phyloP scores from a whole-genome alignment of 1,284 basidiomycete species.

The Cryptococcus sp. region DNA sequence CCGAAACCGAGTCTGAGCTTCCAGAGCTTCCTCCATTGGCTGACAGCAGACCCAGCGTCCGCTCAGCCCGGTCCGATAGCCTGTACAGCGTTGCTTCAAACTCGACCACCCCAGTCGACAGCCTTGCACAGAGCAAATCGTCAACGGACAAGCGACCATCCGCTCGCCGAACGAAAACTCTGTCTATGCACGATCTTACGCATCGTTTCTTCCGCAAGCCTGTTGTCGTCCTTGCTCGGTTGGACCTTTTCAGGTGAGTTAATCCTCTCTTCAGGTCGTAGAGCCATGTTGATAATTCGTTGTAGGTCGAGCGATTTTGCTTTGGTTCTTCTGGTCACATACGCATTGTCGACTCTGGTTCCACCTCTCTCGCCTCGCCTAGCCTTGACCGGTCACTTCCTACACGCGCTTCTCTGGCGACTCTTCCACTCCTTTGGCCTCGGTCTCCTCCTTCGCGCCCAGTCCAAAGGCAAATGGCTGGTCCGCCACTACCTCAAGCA shows the following conservation, averaged over 20 bases:
- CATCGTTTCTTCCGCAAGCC: conserved; percentile 91
- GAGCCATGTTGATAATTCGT: too few species aligned
- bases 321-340: conserved; percentile 62
- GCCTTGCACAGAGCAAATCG: conserved; percentile 7
- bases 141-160: not conserved
- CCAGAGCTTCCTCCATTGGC: conserved; percentile 35
- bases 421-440: conserved; percentile 87
- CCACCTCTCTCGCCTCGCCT: conserved; percentile 51
- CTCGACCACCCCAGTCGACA: conserved; percentile 9
- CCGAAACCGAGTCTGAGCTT: conserved; percentile 63
- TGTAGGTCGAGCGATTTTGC: conserved; percentile 65
- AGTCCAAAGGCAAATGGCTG: conserved; percentile 83
- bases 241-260: conserved; percentile 78
- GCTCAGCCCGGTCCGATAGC: conserved; percentile 35
- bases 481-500: conserved; percentile 93
- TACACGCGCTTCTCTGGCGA: conserved; percentile 83
- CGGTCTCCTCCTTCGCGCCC: conserved; percentile 77
- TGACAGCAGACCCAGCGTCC: conserved; percentile 18
- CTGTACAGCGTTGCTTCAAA: conserved; percentile 21
- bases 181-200: conserved; percentile 84
- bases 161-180: conserved; percentile 31
- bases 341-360: conserved; percentile 58
- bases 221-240: conserved; percentile 73
- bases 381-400: conserved; percentile 67
- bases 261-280: not conserved